A percentile compares a stretch with the other conserved stretches of the same genome.
Evolutionary conservation across 2,329 filamentous ascomycete genomes (phyloP).

Genomic region (Cercospora janseana): DNA sequence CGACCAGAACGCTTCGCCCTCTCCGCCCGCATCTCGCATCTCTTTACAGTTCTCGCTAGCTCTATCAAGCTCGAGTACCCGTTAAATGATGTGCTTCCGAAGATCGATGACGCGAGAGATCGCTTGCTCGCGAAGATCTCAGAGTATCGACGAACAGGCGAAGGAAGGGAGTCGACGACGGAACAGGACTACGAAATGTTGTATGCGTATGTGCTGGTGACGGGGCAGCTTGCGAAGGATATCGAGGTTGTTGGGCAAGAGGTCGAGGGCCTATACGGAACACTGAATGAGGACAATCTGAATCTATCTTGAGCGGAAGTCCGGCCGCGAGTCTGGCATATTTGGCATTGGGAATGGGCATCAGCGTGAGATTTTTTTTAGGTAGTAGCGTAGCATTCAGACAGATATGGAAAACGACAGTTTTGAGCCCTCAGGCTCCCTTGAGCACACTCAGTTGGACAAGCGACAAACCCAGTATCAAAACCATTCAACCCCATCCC

Average conservation of each 20-base stretch:
- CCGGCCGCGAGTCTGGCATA: no score
- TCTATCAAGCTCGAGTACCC: conserved; percentile 95
- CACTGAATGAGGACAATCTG: conserved; percentile 60
- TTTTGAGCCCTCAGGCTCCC: no score
- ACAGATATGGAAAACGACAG: no score
- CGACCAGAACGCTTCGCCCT: conserved; percentile 74
- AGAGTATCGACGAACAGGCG: conserved; percentile 72
- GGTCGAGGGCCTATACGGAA: conserved; percentile 58
- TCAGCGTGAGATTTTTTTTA: no score
- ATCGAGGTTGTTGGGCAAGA: conserved; percentile 34
- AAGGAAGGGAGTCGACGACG: conserved; percentile 51
- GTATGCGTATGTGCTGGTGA: conserved; percentile 78
- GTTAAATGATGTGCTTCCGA: conserved; percentile 82
- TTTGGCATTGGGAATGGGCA: no score
- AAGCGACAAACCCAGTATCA: no score
- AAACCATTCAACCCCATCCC: no score
- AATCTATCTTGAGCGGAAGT: conserved; percentile 53
- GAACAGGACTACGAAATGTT: conserved; percentile 86
- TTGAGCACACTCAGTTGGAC: no score
- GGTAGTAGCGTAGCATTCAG: no score
- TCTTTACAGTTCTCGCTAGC: conserved; percentile 80
- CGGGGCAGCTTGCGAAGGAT: conserved; percentile 47
- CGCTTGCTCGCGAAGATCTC: conserved; percentile 83
- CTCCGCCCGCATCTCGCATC: conserved; percentile 85
- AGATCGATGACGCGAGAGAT: conserved; percentile 76